Percentiles rank a stretch among this genome's conserved stretches.
Conservation (phyloP, 192 early-diverging fungal species). For the Phycomyces blakesleeanus region DNA sequence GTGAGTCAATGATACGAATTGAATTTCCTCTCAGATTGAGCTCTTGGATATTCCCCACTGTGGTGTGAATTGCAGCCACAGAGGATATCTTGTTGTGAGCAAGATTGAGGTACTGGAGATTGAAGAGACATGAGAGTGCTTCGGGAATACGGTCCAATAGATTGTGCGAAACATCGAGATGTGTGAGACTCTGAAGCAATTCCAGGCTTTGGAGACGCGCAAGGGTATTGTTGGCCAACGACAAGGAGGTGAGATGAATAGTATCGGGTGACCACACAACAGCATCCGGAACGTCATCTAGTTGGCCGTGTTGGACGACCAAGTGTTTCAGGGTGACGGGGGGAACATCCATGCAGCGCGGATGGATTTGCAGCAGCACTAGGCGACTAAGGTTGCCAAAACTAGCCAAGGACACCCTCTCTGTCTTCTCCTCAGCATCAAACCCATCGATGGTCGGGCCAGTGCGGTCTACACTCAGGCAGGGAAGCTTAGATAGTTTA, state of each 20-base stretch:
- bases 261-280: background rate
- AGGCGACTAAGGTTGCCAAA: background rate
- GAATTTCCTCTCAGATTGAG: conserved; percentile 50
- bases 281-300: background rate
- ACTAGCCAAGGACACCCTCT: background rate
- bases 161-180: background rate
- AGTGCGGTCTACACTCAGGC: background rate
- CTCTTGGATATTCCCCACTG: conserved; percentile 49
- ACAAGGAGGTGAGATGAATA: background rate
- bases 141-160: background rate
- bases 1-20: conserved; percentile 42
- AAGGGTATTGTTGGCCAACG: background rate
- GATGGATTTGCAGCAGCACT: background rate
- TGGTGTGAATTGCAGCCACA: conserved; percentile 42
- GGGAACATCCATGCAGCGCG: background rate
- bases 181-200: background rate
- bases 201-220: background rate
- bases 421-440: background rate
- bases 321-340: background rate
- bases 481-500: background rate
- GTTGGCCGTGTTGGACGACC: background rate
- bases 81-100: conserved; percentile 53
- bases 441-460: background rate
- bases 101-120: conserved; percentile 48
- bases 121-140: conserved; percentile 40